Percentiles rank a stretch among this genome's conserved stretches.
Conservation (phyloP, 2,329 filamentous ascomycete species). For the Aspergillus neotritici region DNA sequence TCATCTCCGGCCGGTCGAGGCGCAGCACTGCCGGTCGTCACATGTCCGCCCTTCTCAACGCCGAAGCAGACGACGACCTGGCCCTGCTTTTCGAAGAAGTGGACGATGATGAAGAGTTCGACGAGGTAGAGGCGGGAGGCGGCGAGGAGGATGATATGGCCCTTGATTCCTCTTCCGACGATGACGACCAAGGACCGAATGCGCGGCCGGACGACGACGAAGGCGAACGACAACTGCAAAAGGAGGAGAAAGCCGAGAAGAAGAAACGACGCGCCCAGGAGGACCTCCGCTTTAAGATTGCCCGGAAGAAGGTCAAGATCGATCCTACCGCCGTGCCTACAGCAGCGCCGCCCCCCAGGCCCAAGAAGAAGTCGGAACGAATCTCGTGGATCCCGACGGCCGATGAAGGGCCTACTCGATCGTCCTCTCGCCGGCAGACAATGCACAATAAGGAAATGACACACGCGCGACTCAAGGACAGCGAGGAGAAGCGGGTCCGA, state of each 20-base stretch:
- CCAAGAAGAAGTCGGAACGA: slow-evolving; percentile 66
- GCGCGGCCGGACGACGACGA: slow-evolving; percentile 62
- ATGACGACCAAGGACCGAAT: slow-evolving; percentile 63
- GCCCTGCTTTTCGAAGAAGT: slow-evolving; percentile 61
- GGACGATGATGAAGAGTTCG: slow-evolving; percentile 48
- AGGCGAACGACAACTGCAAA: slow-evolving; percentile 81
- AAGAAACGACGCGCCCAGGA: slow-evolving; percentile 81
- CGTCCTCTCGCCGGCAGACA: slow-evolving; percentile 59
- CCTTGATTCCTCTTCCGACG: slow-evolving; percentile 78
- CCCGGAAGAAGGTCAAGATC: slow-evolving; percentile 70
- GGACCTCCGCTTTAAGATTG: slow-evolving; percentile 53
- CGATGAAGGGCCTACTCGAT: slow-evolving; percentile 57
- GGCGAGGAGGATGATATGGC: slow-evolving; percentile 68
- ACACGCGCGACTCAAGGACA: slow-evolving; percentile 45
- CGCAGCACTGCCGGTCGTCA: slow-evolving; percentile 80
- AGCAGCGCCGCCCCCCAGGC: slow-evolving; percentile 36
- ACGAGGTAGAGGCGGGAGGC: slow-evolving; percentile 37
- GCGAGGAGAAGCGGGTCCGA: slow-evolving; percentile 44
- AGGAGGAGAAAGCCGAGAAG: slow-evolving; percentile 63
- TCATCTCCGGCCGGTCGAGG: slow-evolving; percentile 53
- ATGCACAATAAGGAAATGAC: slow-evolving; percentile 59
- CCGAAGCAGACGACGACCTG: slow-evolving; percentile 64
- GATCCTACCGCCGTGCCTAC: slow-evolving; percentile 45
- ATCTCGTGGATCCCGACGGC: slow-evolving; percentile 63
- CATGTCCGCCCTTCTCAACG: slow-evolving; percentile 70